Conservation (phyloP, 2,329 filamentous ascomycete genomes). For the Colletotrichum spinosum region DNA sequence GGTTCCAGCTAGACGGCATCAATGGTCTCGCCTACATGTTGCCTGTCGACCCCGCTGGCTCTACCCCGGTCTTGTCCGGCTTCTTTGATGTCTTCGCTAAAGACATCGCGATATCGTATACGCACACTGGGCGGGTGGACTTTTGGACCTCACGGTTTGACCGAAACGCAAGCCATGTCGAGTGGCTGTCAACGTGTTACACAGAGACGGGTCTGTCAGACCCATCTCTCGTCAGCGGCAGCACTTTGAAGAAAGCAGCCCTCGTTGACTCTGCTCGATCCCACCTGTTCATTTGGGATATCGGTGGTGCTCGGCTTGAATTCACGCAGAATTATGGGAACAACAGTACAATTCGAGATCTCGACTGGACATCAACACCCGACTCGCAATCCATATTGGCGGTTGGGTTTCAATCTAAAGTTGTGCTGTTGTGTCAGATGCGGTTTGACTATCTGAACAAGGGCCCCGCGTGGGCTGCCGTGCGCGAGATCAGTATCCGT, state of each 20-base stretch:
- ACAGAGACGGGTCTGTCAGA: constrained; percentile 82
- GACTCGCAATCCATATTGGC: constrained; percentile 90
- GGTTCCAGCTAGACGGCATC: constrained; percentile 72
- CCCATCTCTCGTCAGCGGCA: constrained; percentile 84
- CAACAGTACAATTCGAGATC: constrained; percentile 82
- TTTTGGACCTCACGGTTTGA: constrained; percentile 89
- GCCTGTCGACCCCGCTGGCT: constrained; percentile 88
- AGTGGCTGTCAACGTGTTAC: constrained; percentile 85
- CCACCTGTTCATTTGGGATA: constrained; percentile 91
- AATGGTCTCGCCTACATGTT: constrained; percentile 76
- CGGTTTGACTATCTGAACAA: constrained; percentile 92
- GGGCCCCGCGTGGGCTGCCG: constrained; percentile 88
- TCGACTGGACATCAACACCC: constrained; percentile 94
- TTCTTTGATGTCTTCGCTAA: constrained; percentile 89
- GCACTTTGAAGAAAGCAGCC: constrained; percentile 87
- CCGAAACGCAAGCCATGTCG: constrained; percentile 65
- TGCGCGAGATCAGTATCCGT: constrained; percentile 84
- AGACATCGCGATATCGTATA: constrained; percentile 89
- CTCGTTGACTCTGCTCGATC: constrained; percentile 80
- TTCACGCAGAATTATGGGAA: constrained; percentile 80
- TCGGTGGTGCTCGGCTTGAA: constrained; percentile 82
- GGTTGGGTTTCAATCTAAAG: constrained; percentile 90
- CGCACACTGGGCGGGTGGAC: constrained; percentile 76
- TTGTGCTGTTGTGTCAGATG: constrained; percentile 86
- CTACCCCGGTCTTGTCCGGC: constrained; percentile 75